These are phyloP conservation scores for Chytriomyces sp. DNA, from an alignment of 192 early-diverging fungal species.

Conservation along the genomic window DNA sequence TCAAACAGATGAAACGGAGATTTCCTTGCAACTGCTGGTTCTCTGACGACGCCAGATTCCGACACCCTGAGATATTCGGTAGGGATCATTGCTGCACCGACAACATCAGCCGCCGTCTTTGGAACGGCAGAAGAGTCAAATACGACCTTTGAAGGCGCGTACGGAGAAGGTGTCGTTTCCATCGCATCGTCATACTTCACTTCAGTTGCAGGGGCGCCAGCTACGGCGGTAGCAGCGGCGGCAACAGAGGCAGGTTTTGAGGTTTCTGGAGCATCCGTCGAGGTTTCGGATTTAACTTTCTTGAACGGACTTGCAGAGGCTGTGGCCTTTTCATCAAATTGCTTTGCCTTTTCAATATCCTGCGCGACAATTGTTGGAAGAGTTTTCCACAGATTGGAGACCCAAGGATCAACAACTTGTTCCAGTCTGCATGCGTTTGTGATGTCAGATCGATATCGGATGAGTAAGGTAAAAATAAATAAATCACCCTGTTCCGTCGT, in stretches of 20 bases:
- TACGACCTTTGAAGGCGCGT: slow-evolving; percentile 13
- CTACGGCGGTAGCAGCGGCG: background rate
- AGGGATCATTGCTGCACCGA: slow-evolving; percentile 5
- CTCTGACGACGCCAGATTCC: background rate
- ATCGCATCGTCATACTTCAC: background rate
- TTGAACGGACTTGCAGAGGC: slow-evolving; percentile 9
- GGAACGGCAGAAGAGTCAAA: background rate
- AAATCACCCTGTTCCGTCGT: slow-evolving; percentile 85
- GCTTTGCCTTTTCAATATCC: slow-evolving; percentile 40
- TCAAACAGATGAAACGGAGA: slow-evolving; percentile 18
- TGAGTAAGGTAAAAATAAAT: background rate
- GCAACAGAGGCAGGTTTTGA: too few species aligned
- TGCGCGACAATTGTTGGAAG: slow-evolving; percentile 61
- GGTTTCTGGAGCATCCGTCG: background rate
- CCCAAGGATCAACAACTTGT: slow-evolving; percentile 89
- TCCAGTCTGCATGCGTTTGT: slow-evolving; percentile 64
- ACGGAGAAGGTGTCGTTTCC: background rate
- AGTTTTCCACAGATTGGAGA: slow-evolving; percentile 77
- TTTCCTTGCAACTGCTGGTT: background rate
- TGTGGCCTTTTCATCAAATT: slow-evolving; percentile 25
- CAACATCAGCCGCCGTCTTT: background rate
- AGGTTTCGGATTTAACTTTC: background rate
- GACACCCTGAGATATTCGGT: background rate
- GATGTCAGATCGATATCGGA: background rate
- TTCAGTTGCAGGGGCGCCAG: background rate